Conservation (phyloP, 768 basidiomycete genomes). For the Tulasnella sp. region DNA sequence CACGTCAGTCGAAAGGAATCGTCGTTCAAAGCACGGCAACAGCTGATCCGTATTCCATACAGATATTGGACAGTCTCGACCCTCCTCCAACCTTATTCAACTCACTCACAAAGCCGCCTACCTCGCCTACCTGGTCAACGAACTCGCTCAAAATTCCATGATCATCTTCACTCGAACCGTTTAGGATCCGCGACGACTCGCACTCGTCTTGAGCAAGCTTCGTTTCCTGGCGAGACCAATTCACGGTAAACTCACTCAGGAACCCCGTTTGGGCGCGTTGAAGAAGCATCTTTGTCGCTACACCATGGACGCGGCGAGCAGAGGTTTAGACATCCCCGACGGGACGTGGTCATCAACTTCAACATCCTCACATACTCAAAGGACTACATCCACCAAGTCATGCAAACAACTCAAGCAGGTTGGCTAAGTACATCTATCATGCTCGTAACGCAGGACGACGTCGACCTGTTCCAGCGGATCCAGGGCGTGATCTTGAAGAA, state of each 20-base stretch:
- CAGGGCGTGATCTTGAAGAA: too few relatives aligned
- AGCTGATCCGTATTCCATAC: slow-evolving; percentile 11
- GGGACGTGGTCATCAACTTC: slow-evolving; percentile 96
- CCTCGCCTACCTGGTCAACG: slow-evolving; percentile 82
- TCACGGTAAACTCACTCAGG: slow-evolving; percentile 92
- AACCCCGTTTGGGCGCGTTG: slow-evolving; percentile 85
- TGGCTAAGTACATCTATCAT: too few relatives aligned
- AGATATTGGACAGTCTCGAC: slow-evolving; percentile 98
- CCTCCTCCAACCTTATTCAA: slow-evolving; percentile 90
- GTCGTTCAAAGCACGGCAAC: neutral
- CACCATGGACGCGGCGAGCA: slow-evolving; percentile 94
- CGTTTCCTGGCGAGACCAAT: slow-evolving; percentile 94
- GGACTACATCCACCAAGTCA: slow-evolving; percentile 98
- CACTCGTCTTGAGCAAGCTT: slow-evolving; percentile 82
- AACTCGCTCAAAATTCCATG: slow-evolving; percentile 87
- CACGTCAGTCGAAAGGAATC: slow-evolving; percentile 60
- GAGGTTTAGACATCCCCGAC: too few relatives aligned
- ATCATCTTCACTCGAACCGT: too few relatives aligned
- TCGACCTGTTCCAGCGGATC: too few relatives aligned
- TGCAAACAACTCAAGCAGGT: slow-evolving; percentile 94
- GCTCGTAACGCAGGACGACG: too few relatives aligned
- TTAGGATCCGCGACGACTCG: slow-evolving; percentile 82
- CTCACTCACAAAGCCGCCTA: slow-evolving; percentile 87
- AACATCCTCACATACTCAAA: slow-evolving; percentile 97
- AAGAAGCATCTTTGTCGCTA: slow-evolving; percentile 89